Evolutionary conservation across 1,139 yeast genomes (phyloP).

Genomic region (Saccharomyces hybrid): DNA sequence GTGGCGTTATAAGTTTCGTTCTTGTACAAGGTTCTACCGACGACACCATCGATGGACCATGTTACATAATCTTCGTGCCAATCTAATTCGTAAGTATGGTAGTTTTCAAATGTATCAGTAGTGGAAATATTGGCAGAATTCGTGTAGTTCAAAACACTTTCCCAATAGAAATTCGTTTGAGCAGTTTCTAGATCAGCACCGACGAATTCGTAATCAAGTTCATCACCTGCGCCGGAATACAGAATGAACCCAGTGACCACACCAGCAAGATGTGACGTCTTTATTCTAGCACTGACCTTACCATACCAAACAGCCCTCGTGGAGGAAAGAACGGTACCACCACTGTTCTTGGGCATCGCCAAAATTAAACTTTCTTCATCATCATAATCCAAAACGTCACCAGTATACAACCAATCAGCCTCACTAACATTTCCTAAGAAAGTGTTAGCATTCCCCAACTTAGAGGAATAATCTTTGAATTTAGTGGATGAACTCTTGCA

Average conservation of each 20-base stretch:
- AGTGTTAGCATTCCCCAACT: conserved; percentile 26
- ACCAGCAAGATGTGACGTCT: conserved; percentile 70
- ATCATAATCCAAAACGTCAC: conserved; percentile 50
- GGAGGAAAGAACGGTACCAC: conserved; percentile 78
- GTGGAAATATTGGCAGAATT: conserved; percentile 46
- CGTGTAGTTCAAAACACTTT: conserved; percentile 63
- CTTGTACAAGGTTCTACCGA: conserved; percentile 59
- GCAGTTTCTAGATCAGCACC: conserved; percentile 62
- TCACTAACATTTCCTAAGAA: conserved; percentile 67
- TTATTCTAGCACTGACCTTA: conserved; percentile 58
- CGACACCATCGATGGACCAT: conserved; percentile 70
- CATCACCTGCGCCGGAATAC: conserved; percentile 82
- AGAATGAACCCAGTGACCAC: conserved; percentile 81
- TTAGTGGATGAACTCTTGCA: conserved; percentile 35
- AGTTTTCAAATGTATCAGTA: conserved; percentile 52
- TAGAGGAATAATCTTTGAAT: conserved; percentile 35
- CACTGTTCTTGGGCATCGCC: conserved; percentile 73
- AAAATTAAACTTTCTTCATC: conserved; percentile 46
- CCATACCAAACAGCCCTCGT: conserved; percentile 86
- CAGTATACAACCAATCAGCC: conserved; percentile 69
- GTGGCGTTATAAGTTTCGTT: conserved; percentile 66
- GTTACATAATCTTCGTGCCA: conserved; percentile 68
- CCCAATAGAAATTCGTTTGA: conserved; percentile 73
- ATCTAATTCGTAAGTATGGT: conserved; percentile 73
- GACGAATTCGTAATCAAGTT: conserved; percentile 79